These are phyloP conservation scores for Sporothrix inflata DNA, from an alignment of 2,329 filamentous ascomycete species.

Conservation along the genomic window DNA sequence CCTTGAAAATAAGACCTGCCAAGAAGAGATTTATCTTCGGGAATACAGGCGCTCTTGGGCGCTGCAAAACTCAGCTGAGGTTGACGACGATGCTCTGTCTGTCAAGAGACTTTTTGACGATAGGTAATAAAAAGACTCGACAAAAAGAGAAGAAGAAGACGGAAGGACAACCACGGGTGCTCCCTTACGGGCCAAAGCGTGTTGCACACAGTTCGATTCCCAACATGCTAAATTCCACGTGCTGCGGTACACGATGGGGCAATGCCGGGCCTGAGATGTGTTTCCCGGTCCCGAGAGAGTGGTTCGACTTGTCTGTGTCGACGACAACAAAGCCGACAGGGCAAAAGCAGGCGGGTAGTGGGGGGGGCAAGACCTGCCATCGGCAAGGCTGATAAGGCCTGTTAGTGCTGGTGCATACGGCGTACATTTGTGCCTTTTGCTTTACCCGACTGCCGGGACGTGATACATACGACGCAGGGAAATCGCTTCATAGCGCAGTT, in stretches of 20 bases:
- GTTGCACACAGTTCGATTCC: not conserved
- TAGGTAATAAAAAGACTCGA: too few species aligned
- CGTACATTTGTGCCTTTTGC: not conserved
- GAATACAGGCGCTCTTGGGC: too few species aligned
- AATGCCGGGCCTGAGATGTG: conserved; percentile 1
- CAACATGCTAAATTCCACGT: not conserved
- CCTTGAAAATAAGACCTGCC: not conserved
- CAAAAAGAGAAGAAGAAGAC: not conserved
- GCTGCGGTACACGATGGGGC: conserved; percentile 8
- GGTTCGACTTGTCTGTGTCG: not conserved
- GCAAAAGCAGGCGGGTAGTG: not conserved
- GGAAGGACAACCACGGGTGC: not conserved
- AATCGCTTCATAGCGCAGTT: too few species aligned
- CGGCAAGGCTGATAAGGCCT: not conserved
- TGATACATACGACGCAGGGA: not conserved
- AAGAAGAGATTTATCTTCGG: not conserved
- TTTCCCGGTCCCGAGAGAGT: not conserved
- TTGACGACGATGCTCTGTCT: too few species aligned
- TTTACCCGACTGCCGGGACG: not conserved
- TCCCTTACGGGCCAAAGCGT: not conserved
- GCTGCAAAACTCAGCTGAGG: too few species aligned
- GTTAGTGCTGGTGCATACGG: not conserved
- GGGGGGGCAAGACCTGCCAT: too few species aligned
- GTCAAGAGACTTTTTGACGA: too few species aligned
- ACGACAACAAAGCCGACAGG: not conserved